These are phyloP conservation scores for Aspergillus ustus DNA, from an alignment of 2,329 filamentous ascomycete genomes.

Conservation along the genomic window DNA sequence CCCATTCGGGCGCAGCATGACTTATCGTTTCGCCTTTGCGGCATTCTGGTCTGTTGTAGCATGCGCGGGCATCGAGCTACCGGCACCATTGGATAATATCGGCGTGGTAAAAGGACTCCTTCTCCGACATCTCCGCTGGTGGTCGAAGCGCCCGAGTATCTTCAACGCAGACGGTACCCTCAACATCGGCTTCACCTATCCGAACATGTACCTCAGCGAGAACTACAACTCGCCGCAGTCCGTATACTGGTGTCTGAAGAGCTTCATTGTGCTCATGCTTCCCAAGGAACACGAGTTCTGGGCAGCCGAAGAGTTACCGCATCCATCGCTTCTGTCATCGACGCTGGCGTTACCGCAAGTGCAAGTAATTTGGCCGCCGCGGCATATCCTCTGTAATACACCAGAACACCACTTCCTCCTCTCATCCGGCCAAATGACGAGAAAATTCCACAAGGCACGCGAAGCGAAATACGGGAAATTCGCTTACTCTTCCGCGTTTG, in stretches of 20 bases:
- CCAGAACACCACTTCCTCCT: constrained; percentile 50
- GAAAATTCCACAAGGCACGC: constrained; percentile 45
- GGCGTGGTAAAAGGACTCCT: constrained; percentile 56
- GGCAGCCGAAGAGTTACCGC: constrained; percentile 43
- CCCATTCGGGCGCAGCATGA: constrained; percentile 57
- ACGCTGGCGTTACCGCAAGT: constrained; percentile 19
- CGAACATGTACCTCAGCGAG: constrained; percentile 61
- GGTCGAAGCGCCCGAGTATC: constrained; percentile 50
- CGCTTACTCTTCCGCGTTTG: constrained; percentile 55
- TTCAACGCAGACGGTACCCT: constrained; percentile 57
- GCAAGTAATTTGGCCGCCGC: constrained; percentile 31
- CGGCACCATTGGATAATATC: constrained; percentile 41
- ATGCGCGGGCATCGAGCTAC: constrained; percentile 48
- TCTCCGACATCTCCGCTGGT: constrained; percentile 57
- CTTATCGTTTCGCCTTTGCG: constrained; percentile 57
- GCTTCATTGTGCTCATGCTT: constrained; percentile 50
- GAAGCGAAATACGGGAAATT: constrained; percentile 56
- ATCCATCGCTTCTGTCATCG: constrained; percentile 32
- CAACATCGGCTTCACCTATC: constrained; percentile 53
- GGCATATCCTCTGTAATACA: constrained; percentile 53
- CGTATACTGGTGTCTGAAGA: constrained; percentile 60
- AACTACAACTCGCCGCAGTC: constrained; percentile 64
- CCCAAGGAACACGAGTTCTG: constrained; percentile 51
- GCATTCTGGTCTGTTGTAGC: constrained; percentile 55
- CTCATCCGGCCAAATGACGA: constrained; percentile 46